Evolutionary conservation across 352 stramenopile genomes (phyloP), one percentile per base, ranked within the genome.

Genomic region (Globisporangium radiosum): DNA sequence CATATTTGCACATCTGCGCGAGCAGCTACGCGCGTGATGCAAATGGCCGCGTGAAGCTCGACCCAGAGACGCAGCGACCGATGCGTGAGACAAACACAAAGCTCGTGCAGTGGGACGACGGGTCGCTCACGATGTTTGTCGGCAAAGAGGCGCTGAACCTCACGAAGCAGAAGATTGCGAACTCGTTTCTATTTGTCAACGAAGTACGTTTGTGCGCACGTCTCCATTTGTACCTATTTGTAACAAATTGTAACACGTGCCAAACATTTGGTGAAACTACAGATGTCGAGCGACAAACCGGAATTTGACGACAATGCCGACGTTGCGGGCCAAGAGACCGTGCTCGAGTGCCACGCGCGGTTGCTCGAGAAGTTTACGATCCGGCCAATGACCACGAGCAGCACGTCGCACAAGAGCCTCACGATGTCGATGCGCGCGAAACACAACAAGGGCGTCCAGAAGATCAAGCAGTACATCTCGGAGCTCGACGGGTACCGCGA

Each of bases 341-440:
- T 92, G 48, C 64, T 94, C n/a, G 83, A 94, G 60, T 92, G 81
- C 63, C 85, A 94, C 54, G 76, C 77, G 38, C 81, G 81, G 7
- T 66, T 94, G n/a, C 73, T 83, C 52, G 76, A 90, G 51, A 94
- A 94, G 65, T 72, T 94, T 54, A 94, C 80, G 67, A 93, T 94
- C 59, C 83, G 83, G n/a, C 85, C 85, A 8, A 92, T 89, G 71
- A 90, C 85, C 3, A 92, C 78, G 11, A 70, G 74, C 37, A 91
- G 79, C 59, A 91, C 90, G 68, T 92, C 85, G 36, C 85, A 94
- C 72, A 88, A 89, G 66, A 92, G 81, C 58, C 70, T 94, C 14
- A 94, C 80, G 55, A 92, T 94, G 85, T 93, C 85, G 47, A 92
- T 94, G 83, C 83, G 85, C 9, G 85, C 85, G 45, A 90, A 92